A percentile compares a stretch with the other conserved stretches of the same genome.
phyloP scores from a whole-genome alignment of 2,329 filamentous ascomycete species.

The Calonectria ilicicola region DNA sequence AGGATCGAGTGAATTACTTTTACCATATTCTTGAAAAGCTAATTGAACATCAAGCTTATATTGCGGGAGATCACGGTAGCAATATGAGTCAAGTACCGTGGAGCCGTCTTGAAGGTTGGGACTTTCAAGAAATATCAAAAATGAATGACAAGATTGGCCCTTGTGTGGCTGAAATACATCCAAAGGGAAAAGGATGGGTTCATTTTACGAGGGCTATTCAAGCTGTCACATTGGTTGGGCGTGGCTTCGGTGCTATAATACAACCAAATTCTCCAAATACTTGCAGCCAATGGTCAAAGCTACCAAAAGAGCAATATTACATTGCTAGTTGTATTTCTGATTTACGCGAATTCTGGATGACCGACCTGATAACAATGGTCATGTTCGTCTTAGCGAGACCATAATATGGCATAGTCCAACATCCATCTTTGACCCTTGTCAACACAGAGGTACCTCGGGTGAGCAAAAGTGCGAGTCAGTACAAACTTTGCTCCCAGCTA shows the following conservation, averaged over 20 bases:
- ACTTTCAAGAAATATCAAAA: neutral
- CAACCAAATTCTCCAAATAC: neutral
- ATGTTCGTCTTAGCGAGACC: neutral
- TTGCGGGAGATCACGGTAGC: neutral
- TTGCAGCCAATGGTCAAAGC: neutral
- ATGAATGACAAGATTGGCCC: neutral
- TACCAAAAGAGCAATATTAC: neutral
- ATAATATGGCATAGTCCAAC: conserved; percentile 6
- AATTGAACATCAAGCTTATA: neutral
- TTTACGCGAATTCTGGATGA: neutral
- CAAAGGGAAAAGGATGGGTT: neutral
- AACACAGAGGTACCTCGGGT: neutral
- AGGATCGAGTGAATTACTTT: conserved; percentile 28
- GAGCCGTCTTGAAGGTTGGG: neutral
- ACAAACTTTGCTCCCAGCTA: neutral
- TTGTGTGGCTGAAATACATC: neutral
- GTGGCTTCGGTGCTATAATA: neutral
- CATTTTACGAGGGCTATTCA: neutral
- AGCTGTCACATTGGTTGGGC: neutral
- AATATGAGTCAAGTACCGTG: neutral
- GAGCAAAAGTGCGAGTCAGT: conserved; percentile 7
- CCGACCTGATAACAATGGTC: neutral
- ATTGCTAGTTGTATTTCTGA: conserved; percentile 9
- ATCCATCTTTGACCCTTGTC: conserved; percentile 1
- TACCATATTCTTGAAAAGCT: conserved; percentile 35